Percentiles rank a stretch among this genome's conserved stretches.
Evolutionary conservation across 176 grass and related monocot species (phyloP).

Genomic region (Carex littledalei): DNA sequence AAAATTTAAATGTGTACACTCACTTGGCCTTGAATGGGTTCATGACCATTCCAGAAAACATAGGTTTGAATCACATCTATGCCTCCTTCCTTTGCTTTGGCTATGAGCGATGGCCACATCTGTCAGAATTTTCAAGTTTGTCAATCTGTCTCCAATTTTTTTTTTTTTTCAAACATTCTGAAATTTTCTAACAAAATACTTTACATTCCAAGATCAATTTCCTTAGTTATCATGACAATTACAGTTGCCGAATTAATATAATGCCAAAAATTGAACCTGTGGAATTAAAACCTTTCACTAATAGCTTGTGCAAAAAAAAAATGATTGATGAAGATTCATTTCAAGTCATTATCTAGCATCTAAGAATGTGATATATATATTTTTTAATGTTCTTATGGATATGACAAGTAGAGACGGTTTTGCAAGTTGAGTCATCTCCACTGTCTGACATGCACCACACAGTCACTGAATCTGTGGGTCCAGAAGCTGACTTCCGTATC

Average conservation of each 20-base stretch:
- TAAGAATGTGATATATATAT: not conserved
- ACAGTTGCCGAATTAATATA: not conserved
- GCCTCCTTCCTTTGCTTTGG: conserved; percentile 60
- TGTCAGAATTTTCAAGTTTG: conserved; percentile 18
- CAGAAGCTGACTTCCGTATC: not conserved
- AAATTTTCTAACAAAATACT: not conserved
- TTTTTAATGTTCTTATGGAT: not conserved
- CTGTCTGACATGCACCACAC: not conserved
- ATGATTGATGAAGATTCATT: not conserved
- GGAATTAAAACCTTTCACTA: not conserved
- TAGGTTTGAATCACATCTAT: conserved; percentile 83
- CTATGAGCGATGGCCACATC: conserved; percentile 62
- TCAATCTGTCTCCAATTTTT: not conserved
- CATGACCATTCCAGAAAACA: conserved; percentile 75
- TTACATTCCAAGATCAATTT: not conserved
- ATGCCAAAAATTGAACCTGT: not conserved
- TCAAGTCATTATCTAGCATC: not conserved
- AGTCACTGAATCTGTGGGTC: not conserved
- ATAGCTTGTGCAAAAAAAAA: not conserved
- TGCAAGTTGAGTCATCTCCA: not conserved
- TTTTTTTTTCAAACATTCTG: not conserved
- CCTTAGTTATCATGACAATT: not conserved
- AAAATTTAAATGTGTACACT: not conserved
- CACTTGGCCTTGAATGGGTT: conserved; percentile 54
- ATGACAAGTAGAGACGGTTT: not conserved